Evolutionary conservation across 2,329 filamentous ascomycete genomes (phyloP).

Genomic region (Colletotrichum spinosum): DNA sequence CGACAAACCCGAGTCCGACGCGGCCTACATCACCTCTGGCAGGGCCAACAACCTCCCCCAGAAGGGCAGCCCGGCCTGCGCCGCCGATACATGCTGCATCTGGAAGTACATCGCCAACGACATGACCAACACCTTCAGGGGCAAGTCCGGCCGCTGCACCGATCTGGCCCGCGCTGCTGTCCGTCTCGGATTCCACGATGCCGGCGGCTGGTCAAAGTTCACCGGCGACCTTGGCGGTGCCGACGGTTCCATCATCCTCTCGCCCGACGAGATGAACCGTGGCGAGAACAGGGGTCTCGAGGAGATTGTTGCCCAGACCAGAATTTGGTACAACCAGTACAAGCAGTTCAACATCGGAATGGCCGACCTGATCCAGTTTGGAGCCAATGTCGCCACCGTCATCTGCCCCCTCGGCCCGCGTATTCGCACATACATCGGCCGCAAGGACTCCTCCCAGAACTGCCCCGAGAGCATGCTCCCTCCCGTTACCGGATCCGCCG

Average conservation of each 20-base stretch:
- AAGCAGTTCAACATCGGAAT: conserved; percentile 52
- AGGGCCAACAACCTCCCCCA: conserved; percentile 35
- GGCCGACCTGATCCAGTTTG: conserved; percentile 67
- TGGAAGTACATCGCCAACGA: conserved; percentile 57
- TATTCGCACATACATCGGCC: conserved; percentile 63
- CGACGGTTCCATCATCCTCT: conserved; percentile 57
- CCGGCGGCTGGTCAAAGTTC: conserved; percentile 55
- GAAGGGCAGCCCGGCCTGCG: conserved; percentile 45
- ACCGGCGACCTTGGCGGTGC: conserved; percentile 53
- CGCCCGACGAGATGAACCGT: conserved; percentile 49
- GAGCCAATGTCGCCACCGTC: conserved; percentile 60
- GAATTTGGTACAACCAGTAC: conserved; percentile 54
- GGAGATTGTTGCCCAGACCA: conserved; percentile 53
- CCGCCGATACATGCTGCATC: conserved; percentile 55
- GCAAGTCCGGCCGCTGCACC: conserved; percentile 53
- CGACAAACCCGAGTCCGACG: conserved; percentile 43
- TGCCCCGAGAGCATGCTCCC: conserved; percentile 57
- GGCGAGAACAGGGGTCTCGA: conserved; percentile 60
- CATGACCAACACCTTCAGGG: conserved; percentile 49
- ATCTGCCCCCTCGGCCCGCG: conserved; percentile 58
- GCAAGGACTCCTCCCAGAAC: conserved; percentile 55
- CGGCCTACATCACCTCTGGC: conserved; percentile 28
- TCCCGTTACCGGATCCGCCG: conserved; percentile 52
- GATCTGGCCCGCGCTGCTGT: conserved; percentile 56
- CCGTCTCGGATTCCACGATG: conserved; percentile 61